Evolutionary conservation across 1,139 yeast genomes (phyloP), one percentile per base, ranked within the genome.

Genomic region (Blastobotrys capitulatus): DNA sequence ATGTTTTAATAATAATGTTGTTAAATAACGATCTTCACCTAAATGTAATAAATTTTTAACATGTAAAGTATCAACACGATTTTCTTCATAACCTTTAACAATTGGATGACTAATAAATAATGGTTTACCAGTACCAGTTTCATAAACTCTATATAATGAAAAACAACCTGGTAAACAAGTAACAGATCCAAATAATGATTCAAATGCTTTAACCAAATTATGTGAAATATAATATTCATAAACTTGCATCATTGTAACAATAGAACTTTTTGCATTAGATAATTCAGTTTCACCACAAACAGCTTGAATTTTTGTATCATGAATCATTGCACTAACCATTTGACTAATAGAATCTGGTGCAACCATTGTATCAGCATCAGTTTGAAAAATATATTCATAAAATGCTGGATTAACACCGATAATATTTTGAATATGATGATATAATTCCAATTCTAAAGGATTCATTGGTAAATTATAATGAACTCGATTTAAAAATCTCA

Each of bases 121-220:
- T 2, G 75, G 75, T 49, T 66, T 62, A 18, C 70, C 71, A 2
- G 65, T 57, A n/a, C 62, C 64, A 6, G 69, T 62, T 29, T 66
- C 68, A 47, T 57, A 67, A 34, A 71, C 51, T 16, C 75, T 60
- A 53, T 68, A 71, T 60, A 71, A 63, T 8, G 70, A 53, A 62
- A 71, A 71, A 58, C 75, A 71, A 34, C 75, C 75, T 5, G 75
- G 75, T 38, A 71, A 58, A 62, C 75, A 71, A 4, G 75, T 71
- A 13, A 71, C 75, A 19, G 67, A 58, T 9, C 75, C 75, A 54
- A 71, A 71, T 52, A 71, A 57, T 42, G 68, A 61, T 54, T 71
- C 75, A 50, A 71, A 71, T 0, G 75, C 73, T 56, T 71, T 71
- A 35, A 72, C 66, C 48, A 71, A 55, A 50, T 71, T 69, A 55